Evolutionary conservation across 192 early-diverging fungal genomes (phyloP), one percentile per base, ranked within the genome.

Genomic region (Diversispora epigaea): DNA sequence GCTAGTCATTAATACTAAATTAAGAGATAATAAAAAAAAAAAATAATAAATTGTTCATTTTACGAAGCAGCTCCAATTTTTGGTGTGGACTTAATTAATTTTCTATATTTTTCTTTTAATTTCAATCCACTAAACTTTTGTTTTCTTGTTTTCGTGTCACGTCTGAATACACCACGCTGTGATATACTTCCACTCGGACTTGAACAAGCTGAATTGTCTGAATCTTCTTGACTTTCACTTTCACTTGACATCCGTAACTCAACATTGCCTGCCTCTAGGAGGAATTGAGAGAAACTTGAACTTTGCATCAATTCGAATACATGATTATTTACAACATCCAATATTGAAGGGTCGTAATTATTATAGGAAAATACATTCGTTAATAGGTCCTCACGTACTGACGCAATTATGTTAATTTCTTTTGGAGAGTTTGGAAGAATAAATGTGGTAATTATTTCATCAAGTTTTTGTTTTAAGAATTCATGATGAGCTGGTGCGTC

Each of bases 381-480:
- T 25, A 77, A 17, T 47, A 80, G 41, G 15, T 74, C 47, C 43
- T 75, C 47, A 39, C 77, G 49, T 3, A 63, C 60, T 6, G 67
- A 66, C 15, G 63, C 50, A 22, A 21, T 62, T 39, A 80, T 78
- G 56, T 80, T 80, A 52, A 80, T 71, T 57, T 80, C 79, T 40
- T 70, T 73, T 14, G 70, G 54, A 4, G 79, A 57, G 41, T 77
- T 67, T 25, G 45, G 46, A 12, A 71, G 21, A 22, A 80, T 77
- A 41, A 56, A 78, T 5, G 56, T 63, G n/a, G 47, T 41, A 10
- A 80, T 39, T 15, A 80, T 75, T 4, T 52, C 43, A 46, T 80
- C 54, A 45, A 80, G 66, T 45, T 67, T 61, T 17, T 47, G 64
- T 45, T 74, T 74, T n/a, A 80, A 44, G 8, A 61, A 60, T 12